These are phyloP conservation scores for Exophiala oligosperma DNA, from an alignment of 2,329 filamentous ascomycete species.

Conservation along the genomic window DNA sequence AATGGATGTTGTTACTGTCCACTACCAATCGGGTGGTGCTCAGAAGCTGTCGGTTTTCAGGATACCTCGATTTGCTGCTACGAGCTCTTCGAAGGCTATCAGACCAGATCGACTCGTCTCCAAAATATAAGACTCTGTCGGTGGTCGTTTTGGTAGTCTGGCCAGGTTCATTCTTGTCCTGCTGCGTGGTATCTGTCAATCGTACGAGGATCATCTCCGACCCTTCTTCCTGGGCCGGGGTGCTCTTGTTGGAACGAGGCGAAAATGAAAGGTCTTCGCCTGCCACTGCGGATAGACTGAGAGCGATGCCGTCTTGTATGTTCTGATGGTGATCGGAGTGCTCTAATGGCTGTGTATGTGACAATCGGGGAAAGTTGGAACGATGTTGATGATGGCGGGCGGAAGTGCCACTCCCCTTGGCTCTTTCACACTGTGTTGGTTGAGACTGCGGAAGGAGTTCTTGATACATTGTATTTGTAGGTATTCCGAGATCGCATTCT, in stretches of 20 bases:
- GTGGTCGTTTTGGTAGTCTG: slow-evolving; percentile 7
- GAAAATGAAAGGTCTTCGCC: not conserved
- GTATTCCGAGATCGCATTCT: slow-evolving; percentile 13
- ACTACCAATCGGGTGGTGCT: slow-evolving; percentile 10
- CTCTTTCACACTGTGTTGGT: not conserved
- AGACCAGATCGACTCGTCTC: slow-evolving; percentile 16
- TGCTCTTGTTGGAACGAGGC: slow-evolving; percentile 6
- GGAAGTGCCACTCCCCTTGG: slow-evolving; percentile 1
- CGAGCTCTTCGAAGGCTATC: slow-evolving; percentile 15
- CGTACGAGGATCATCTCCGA: slow-evolving; percentile 17
- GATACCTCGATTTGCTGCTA: slow-evolving; percentile 13
- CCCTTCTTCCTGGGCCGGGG: slow-evolving; percentile 11
- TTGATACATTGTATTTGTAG: slow-evolving; percentile 6
- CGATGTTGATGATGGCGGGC: not conserved
- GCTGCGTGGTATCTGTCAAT: slow-evolving; percentile 2
- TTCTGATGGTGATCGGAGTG: not conserved
- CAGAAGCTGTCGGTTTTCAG: slow-evolving; percentile 12
- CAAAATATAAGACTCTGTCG: slow-evolving; percentile 12
- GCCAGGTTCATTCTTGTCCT: slow-evolving; percentile 3
- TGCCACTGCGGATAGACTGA: not conserved
- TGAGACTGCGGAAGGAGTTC: slow-evolving; percentile 1
- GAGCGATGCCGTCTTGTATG: not conserved
- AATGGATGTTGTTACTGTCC: slow-evolving; percentile 12
- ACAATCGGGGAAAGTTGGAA: slow-evolving; percentile 4
- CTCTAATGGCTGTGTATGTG: slow-evolving; percentile 7